These are phyloP conservation scores for Nephromyces sp. DNA, from an alignment of 169 alveolate species.

Conservation along the genomic window DNA sequence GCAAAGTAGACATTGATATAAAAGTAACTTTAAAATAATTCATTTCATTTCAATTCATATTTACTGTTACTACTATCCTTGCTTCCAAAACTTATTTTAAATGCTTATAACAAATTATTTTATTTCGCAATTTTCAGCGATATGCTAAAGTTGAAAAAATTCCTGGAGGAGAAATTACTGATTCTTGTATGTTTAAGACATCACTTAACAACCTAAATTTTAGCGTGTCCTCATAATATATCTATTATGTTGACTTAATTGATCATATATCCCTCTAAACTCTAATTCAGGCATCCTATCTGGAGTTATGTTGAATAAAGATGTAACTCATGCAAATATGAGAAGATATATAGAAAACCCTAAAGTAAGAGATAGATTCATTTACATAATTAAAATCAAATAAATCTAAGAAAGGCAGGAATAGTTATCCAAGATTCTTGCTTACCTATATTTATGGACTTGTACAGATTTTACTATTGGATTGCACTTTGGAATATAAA, in stretches of 20 bases:
- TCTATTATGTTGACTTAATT: neutral
- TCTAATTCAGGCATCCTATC: slow-evolving; percentile 65
- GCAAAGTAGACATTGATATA: slow-evolving; percentile 81
- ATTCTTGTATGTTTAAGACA: slow-evolving; percentile 45
- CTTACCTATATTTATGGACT: no score
- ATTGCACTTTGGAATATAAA: slow-evolving; percentile 96
- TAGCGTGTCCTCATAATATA: neutral
- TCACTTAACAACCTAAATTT: neutral
- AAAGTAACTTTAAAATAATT: slow-evolving; percentile 52
- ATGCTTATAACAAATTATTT: no score
- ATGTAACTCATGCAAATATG: slow-evolving; percentile 97
- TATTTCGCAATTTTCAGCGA: slow-evolving; percentile 7
- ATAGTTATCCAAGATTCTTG: no score
- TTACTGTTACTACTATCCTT: no score
- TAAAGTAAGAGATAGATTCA: no score
- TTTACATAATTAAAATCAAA: no score
- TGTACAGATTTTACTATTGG: slow-evolving; percentile 80
- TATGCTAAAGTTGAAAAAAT: slow-evolving; percentile 95
- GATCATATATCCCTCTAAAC: neutral
- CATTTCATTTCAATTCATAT: no score
- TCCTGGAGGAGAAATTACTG: slow-evolving; percentile 98
- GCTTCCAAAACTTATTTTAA: no score
- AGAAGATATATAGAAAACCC: slow-evolving; percentile 87
- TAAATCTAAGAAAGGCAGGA: no score
- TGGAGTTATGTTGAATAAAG: slow-evolving; percentile 95